A percentile compares a stretch with the other conserved stretches of the same genome.
phyloP scores from a whole-genome alignment of 2,329 filamentous ascomycete species.

The Fusarium burgessii region DNA sequence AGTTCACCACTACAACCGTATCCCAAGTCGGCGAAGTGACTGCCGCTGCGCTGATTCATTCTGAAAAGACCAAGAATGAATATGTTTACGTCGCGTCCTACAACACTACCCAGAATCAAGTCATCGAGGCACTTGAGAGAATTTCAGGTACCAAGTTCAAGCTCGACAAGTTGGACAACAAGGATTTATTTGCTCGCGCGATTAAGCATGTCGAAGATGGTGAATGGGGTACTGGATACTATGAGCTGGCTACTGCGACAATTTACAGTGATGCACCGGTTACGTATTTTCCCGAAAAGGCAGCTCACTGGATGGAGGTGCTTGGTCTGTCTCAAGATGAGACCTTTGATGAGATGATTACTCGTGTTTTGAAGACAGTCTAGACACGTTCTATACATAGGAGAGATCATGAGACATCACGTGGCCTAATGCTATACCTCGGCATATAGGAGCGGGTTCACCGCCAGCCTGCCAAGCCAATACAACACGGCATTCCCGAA shows the following conservation, averaged over 20 bases:
- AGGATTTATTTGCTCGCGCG: constrained; percentile 1
- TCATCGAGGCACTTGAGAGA: background rate
- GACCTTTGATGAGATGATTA: constrained; percentile 17
- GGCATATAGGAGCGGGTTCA: background rate
- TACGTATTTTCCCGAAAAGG: constrained; percentile 13
- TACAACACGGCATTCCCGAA: background rate
- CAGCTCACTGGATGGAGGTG: background rate
- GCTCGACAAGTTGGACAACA: background rate
- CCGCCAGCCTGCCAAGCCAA: background rate
- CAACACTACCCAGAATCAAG: background rate
- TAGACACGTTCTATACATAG: fast-evolving
- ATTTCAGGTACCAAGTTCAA: background rate
- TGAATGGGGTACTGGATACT: constrained; percentile 7
- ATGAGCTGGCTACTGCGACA: constrained; percentile 9
- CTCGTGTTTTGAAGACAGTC: background rate
- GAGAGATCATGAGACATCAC: background rate
- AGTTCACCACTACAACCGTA: constrained; percentile 10
- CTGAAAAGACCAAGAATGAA: background rate
- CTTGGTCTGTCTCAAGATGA: background rate
- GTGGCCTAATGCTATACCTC: background rate
- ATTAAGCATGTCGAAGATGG: constrained; percentile 1
- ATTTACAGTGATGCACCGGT: background rate
- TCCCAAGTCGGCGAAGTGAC: constrained; percentile 15
- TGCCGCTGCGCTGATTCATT: background rate
- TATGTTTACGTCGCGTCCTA: constrained; percentile 6